Evolutionary conservation across 2,329 filamentous ascomycete genomes (phyloP).

Genomic region (Neoascochyta sp.): DNA sequence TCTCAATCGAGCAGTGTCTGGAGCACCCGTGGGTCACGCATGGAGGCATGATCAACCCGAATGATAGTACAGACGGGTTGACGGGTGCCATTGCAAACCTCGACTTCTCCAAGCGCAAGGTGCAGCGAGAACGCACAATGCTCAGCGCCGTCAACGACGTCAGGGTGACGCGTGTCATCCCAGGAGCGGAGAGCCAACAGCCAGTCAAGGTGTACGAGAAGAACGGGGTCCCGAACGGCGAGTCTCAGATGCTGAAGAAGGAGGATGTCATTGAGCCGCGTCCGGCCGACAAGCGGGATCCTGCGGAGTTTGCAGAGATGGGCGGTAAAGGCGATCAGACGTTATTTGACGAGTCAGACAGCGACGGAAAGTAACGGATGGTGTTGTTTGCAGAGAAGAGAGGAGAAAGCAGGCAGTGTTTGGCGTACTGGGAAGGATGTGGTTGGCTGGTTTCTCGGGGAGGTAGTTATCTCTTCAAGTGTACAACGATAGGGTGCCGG

Average conservation of each 20-base stretch:
- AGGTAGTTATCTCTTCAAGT: too few species aligned
- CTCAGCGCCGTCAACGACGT: constrained; percentile 79
- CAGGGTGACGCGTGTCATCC: constrained; percentile 57
- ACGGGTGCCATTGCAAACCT: constrained; percentile 80
- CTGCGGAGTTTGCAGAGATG: constrained; percentile 76
- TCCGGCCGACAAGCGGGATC: constrained; percentile 64
- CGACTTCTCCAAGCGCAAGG: constrained; percentile 78
- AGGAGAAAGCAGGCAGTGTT: constrained; percentile 7
- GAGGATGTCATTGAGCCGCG: constrained; percentile 52
- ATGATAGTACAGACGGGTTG: constrained; percentile 87
- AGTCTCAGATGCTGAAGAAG: constrained; percentile 14
- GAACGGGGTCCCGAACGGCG: constrained; percentile 26
- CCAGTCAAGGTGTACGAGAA: constrained; percentile 41
- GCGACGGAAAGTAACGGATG: too few species aligned
- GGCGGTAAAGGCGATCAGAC: constrained; percentile 82
- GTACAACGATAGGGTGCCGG: constrained; percentile 16
- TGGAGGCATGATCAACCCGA: constrained; percentile 48
- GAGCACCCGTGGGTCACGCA: constrained; percentile 84
- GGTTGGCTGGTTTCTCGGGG: constrained; percentile 11
- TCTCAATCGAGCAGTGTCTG: constrained; percentile 85
- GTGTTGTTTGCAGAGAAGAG: too few species aligned
- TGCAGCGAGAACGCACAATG: constrained; percentile 78
- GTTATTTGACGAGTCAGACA: constrained; percentile 64
- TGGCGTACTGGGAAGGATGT: constrained; percentile 15
- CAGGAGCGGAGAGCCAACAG: constrained; percentile 51